Percentiles rank a stretch among this genome's conserved stretches.
phyloP scores from a whole-genome alignment of 2,329 filamentous ascomycete species.

The Claviceps capensis region DNA sequence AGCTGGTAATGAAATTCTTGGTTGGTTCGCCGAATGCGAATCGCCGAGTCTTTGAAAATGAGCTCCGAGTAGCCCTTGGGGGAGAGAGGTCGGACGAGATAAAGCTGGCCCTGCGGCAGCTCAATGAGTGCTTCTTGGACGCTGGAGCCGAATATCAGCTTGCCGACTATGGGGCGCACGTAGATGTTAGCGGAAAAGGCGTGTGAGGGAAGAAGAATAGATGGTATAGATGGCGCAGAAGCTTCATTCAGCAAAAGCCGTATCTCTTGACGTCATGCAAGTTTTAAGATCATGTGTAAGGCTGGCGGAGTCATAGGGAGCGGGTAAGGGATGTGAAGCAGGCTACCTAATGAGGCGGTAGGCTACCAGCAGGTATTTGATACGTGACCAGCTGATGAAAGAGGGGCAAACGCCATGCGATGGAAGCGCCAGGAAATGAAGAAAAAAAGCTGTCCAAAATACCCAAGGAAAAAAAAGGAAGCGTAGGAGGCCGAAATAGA shows the following conservation, averaged over 20 bases:
- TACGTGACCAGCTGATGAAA: no score
- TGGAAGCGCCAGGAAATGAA: background rate
- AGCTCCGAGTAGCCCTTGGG: slow-evolving; percentile 97
- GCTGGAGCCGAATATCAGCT: slow-evolving; percentile 77
- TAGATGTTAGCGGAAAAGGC: background rate
- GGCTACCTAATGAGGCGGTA: no score
- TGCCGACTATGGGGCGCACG: slow-evolving; percentile 49
- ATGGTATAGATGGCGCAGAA: background rate
- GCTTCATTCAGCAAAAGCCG: background rate
- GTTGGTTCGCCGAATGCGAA: slow-evolving; percentile 80
- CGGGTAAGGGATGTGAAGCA: no score
- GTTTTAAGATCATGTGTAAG: no score
- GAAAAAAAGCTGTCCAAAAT: background rate
- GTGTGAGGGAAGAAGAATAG: no score
- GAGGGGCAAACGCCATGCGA: no score
- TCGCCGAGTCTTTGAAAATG: slow-evolving; percentile 94
- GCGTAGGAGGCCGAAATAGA: background rate
- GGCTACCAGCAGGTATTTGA: no score
- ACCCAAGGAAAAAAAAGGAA: background rate
- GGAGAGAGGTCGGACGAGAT: slow-evolving; percentile 86
- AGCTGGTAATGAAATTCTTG: slow-evolving; percentile 97
- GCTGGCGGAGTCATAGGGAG: no score
- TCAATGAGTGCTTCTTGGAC: slow-evolving; percentile 91
- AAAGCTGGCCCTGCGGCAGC: slow-evolving; percentile 89
- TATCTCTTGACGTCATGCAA: no score